Conservation (phyloP, 2,329 filamentous ascomycete species). For the Hirsutella rhossiliensis region DNA sequence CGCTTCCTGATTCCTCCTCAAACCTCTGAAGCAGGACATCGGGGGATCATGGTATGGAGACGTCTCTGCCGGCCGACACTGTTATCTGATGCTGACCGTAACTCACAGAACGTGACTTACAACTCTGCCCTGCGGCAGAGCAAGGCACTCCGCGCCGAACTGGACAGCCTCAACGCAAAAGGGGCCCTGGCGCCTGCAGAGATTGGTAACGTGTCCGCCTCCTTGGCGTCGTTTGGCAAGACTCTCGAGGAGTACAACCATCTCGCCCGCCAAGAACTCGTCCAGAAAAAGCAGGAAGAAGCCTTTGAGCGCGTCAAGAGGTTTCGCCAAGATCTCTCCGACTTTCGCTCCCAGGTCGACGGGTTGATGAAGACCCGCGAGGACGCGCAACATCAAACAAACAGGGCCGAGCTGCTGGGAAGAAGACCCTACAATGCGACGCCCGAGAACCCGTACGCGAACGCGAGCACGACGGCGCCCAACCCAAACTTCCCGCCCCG, state of each 20-base stretch:
- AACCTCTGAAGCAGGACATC: no score
- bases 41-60: not conserved
- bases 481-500: slow-evolving; percentile 21
- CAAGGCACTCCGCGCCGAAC: slow-evolving; percentile 64
- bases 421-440: slow-evolving; percentile 67
- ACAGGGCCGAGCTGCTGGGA: slow-evolving; percentile 73
- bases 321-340: slow-evolving; percentile 71
- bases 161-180: slow-evolving; percentile 56
- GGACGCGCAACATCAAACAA: slow-evolving; percentile 52
- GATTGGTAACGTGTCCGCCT: slow-evolving; percentile 62
- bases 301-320: slow-evolving; percentile 74
- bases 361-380: slow-evolving; percentile 66
- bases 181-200: slow-evolving; percentile 44
- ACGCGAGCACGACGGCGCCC: slow-evolving; percentile 20
- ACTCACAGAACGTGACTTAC: slow-evolving; percentile 62
- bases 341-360: slow-evolving; percentile 70
- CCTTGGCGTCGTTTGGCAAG: slow-evolving; percentile 68
- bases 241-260: slow-evolving; percentile 87
- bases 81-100: not conserved
- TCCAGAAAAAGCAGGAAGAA: slow-evolving; percentile 83
- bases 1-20: no score
- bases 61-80: not conserved
- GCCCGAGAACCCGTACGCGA: slow-evolving; percentile 88
- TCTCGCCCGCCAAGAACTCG: slow-evolving; percentile 78
- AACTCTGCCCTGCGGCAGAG: slow-evolving; percentile 80